phyloP scores from a whole-genome alignment of 2,329 filamentous ascomycete genomes.

The Dothidotthia symphoricarpi region DNA sequence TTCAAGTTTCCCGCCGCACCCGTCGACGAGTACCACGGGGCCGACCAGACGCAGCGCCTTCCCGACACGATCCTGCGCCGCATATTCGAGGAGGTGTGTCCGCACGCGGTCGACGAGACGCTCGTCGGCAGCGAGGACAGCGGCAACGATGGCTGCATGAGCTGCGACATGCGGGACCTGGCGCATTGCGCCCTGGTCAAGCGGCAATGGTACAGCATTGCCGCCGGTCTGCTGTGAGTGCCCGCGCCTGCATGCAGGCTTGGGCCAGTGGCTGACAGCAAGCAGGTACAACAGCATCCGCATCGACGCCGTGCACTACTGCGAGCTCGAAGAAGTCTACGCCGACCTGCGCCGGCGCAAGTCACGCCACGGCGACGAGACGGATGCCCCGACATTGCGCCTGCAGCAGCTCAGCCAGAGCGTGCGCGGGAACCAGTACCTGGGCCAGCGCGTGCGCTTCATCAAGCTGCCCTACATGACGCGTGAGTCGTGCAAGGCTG shows the following conservation, averaged over 20 bases:
- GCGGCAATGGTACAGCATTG: conserved; percentile 66
- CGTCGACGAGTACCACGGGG: conserved; percentile 35
- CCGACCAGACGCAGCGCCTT: conserved; percentile 52
- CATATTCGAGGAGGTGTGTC: conserved; percentile 81
- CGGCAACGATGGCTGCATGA: conserved; percentile 79
- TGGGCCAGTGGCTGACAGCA: conserved; percentile 7
- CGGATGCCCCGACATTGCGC: conserved; percentile 74
- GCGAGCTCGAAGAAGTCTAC: conserved; percentile 77
- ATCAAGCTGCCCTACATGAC: conserved; percentile 95
- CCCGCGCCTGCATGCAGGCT: not conserved
- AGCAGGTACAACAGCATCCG: conserved; percentile 81
- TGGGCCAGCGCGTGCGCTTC: conserved; percentile 70
- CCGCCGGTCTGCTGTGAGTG: conserved; percentile 62
- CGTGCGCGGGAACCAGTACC: conserved; percentile 69
- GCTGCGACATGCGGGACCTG: conserved; percentile 88
- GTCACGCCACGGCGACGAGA: conserved; percentile 68
- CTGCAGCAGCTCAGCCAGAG: conserved; percentile 78
- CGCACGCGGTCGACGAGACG: conserved; percentile 67
- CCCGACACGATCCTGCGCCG: conserved; percentile 68
- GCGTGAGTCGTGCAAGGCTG: conserved; percentile 78
- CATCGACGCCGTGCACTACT: conserved; percentile 94
- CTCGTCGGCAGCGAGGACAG: conserved; percentile 82
- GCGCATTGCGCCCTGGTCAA: conserved; percentile 74
- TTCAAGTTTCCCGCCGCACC: conserved; percentile 25
- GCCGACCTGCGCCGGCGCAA: conserved; percentile 64